Percentiles rank a stretch among this genome's conserved stretches.
Evolutionary conservation across 1,139 yeast species (phyloP).

Genomic region (Pichia sp.): DNA sequence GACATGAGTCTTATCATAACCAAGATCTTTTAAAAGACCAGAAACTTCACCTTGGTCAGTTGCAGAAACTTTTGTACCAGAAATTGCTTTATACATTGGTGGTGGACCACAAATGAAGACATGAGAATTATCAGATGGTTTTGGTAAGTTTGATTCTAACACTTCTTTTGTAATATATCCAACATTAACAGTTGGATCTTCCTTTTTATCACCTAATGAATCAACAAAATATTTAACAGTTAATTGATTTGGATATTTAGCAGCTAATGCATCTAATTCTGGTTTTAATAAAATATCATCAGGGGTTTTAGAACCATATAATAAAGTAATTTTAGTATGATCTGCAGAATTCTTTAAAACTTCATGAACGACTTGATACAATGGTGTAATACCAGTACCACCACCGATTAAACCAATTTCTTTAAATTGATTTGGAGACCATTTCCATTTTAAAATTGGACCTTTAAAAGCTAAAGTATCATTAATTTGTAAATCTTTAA

Average conservation of each 20-base stretch:
- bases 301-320: conserved; percentile 74
- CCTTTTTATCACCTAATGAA: conserved; percentile 20
- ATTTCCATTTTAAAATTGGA: conserved; percentile 87
- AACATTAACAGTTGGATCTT: conserved; percentile 22
- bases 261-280: conserved; percentile 64
- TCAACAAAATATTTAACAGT: conserved; percentile 77
- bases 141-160: conserved; percentile 47
- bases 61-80: conserved; percentile 83
- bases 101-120: conserved; percentile 92
- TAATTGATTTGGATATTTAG: conserved; percentile 68
- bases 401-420: conserved; percentile 86
- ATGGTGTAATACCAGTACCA: conserved; percentile 94
- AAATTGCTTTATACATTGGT: conserved; percentile 73
- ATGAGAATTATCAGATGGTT: conserved; percentile 50
- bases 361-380: conserved; percentile 75
- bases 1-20: conserved; percentile 81
- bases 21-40: conserved; percentile 84
- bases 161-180: conserved; percentile 75
- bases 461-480: conserved; percentile 92
- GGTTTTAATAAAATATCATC: conserved; percentile 72
- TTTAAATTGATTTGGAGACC: conserved; percentile 81
- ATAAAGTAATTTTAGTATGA: conserved; percentile 74
- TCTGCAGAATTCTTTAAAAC: conserved; percentile 70
- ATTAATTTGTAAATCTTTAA: conserved; percentile 62
- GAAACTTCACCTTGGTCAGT: conserved; percentile 91